Evolutionary conservation across 495 filamentous ascomycete species (phyloP).

Genomic region (Lasiosphaeris hirsuta): DNA sequence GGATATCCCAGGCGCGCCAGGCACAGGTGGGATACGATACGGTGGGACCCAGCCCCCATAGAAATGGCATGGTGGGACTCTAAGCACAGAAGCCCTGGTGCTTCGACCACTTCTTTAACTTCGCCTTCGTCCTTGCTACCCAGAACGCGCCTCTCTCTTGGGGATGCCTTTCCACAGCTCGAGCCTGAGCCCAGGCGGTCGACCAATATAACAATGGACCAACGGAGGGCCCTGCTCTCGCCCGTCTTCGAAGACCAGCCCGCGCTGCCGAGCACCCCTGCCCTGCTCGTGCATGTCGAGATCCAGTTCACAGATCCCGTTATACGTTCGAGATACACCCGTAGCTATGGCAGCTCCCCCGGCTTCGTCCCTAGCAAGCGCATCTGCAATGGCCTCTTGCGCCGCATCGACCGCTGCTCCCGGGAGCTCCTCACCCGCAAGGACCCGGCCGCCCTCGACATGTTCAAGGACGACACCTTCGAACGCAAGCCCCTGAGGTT

Average conservation of each 20-base stretch:
- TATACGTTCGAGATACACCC: conserved; percentile 34
- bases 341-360: conserved; percentile 41
- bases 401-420: conserved; percentile 46
- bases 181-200: conserved; percentile 9
- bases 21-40: neutral
- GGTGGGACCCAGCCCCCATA: neutral
- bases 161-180: conserved; percentile 25
- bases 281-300: conserved; percentile 38
- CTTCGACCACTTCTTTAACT: neutral
- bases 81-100: conserved; percentile 15
- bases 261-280: conserved; percentile 9
- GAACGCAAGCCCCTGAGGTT: conserved; percentile 42
- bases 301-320: conserved; percentile 44
- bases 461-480: conserved; percentile 29
- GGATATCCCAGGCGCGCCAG: neutral
- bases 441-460: conserved; percentile 43
- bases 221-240: conserved; percentile 19
- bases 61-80: conserved; percentile 34
- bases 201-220: conserved; percentile 22
- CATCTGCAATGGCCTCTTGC: conserved; percentile 41
- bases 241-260: conserved; percentile 26
- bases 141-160: conserved; percentile 18
- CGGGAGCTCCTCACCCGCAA: conserved; percentile 46
- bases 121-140: neutral
- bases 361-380: conserved; percentile 36